phyloP scores from a whole-genome alignment of 2,329 filamentous ascomycete genomes.

The Aspergillus fijiensis region DNA sequence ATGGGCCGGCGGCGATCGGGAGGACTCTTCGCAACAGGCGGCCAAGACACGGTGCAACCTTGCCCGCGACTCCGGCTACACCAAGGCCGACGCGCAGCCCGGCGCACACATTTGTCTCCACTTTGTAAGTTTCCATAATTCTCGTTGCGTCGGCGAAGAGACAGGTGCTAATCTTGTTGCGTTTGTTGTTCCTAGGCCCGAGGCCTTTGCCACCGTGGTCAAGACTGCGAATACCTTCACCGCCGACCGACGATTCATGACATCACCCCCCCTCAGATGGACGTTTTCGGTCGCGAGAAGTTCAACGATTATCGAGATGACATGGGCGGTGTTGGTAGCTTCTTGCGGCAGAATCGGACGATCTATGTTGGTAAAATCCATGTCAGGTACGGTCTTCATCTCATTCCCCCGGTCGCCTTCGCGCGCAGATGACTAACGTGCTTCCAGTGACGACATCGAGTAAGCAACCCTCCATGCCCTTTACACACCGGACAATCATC shows the following conservation, averaged over 20 bases:
- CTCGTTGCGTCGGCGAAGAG: neutral
- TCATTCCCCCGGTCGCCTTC: neutral
- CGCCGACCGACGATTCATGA: conserved; percentile 83
- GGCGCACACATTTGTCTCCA: conserved; percentile 92
- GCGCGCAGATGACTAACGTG: neutral
- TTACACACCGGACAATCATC: neutral
- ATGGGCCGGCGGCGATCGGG: conserved; percentile 92
- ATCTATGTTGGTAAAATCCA: conserved; percentile 93
- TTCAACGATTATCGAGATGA: conserved; percentile 91
- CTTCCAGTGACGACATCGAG: neutral
- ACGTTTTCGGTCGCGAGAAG: conserved; percentile 94
- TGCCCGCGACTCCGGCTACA: conserved; percentile 74
- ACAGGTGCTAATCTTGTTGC: neutral
- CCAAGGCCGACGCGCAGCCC: conserved; percentile 70
- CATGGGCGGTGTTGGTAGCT: conserved; percentile 95
- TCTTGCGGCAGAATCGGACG: conserved; percentile 90
- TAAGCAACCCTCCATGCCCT: neutral
- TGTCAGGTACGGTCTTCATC: conserved; percentile 90
- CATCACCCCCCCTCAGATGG: conserved; percentile 87
- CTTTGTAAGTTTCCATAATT: conserved; percentile 54
- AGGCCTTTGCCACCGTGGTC: conserved; percentile 64
- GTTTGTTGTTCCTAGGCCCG: conserved; percentile 36
- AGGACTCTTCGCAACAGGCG: conserved; percentile 82
- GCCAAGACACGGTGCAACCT: conserved; percentile 87
- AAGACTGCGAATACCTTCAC: conserved; percentile 93